phyloP scores from a whole-genome alignment of 192 early-diverging fungal species.

The Entomortierella lignicola region DNA sequence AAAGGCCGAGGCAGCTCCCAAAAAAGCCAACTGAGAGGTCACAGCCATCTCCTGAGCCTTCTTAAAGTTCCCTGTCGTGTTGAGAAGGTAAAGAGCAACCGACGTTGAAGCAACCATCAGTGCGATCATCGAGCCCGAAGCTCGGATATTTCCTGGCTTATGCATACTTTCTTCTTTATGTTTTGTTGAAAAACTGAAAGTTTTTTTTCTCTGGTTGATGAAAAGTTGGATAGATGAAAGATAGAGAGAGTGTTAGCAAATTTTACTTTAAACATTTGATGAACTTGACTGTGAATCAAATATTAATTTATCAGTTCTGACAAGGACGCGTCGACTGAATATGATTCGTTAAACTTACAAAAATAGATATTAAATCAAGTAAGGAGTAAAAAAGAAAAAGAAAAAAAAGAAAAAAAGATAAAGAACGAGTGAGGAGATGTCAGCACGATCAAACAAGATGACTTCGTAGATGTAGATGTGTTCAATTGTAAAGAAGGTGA shows the following conservation, averaged over 20 bases:
- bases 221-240: not conserved
- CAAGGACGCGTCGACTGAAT: too few relatives aligned
- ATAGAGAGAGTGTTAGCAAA: too few relatives aligned
- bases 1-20: conserved; percentile 30
- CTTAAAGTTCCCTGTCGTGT: conserved; percentile 49
- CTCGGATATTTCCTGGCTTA: conserved; percentile 4
- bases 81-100: conserved; percentile 39
- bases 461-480: too few relatives aligned
- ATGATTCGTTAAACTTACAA: too few relatives aligned
- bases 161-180: conserved; percentile 18
- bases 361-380: too few relatives aligned
- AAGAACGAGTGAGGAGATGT: not conserved
- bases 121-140: conserved; percentile 18
- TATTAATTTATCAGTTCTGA: too few relatives aligned
- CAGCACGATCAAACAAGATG: too few relatives aligned
- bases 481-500: not conserved
- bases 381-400: not conserved
- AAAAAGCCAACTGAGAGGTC: conserved; percentile 43
- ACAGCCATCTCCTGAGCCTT: conserved; percentile 47
- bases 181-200: conserved; percentile 3
- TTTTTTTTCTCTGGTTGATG: not conserved
- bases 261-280: too few relatives aligned
- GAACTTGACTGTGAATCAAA: too few relatives aligned
- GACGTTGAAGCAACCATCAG: conserved; percentile 45
- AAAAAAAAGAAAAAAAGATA: not conserved